Evolutionary conservation across 2,329 filamentous ascomycete species (phyloP), one percentile per base, ranked within the genome.

Genomic region (Exophiala xenobiotica): DNA sequence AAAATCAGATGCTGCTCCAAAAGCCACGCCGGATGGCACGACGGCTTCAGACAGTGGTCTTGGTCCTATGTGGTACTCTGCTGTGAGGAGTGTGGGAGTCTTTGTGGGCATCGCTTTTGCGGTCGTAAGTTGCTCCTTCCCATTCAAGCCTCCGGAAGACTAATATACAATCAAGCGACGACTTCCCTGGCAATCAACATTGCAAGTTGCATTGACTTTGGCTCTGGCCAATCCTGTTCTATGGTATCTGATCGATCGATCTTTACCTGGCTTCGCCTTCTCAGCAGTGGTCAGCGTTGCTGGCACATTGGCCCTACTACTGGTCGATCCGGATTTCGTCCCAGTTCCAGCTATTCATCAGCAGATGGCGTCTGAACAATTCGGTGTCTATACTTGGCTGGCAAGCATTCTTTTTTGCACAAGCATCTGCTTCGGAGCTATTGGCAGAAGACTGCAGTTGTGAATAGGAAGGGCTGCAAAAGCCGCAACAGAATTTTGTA

Each of bases 231-330:
- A 97, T 67, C 92, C 93, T 1, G 87, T 93, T 7, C 75, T 99
- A 14, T 99, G 93, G 93, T 99, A 95, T 71, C 78, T 97, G 19
- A 87, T 99, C 65, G 93, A 99, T 71, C 88, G 92, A 44, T 93
- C 90, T 40, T 85, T 83, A 60, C 81, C 90, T 0, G 93, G 93
- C 3, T 87, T 97, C 61, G 73, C 93, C 26, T 79, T 96, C 49
- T 90, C 89, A 0, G 78, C 85, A 11, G 73, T 81, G 1, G 85
- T 96, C 8, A 87, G 89, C 1, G 66, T 92, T 20, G 73, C 80
- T 1, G 90, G 92, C 6, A 91, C 91, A 7, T 79, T 81, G 11
- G 69, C 90, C 12, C 74, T 96, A 14, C 79, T 96, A 51, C 79
- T 84, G 11, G 77, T 92, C 26, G 86, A 90, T 62, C 88, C 90